These are phyloP conservation scores for Pterocarpus santalinus DNA, from an alignment of 306 rosid genomes.

Conservation along the genomic window DNA sequence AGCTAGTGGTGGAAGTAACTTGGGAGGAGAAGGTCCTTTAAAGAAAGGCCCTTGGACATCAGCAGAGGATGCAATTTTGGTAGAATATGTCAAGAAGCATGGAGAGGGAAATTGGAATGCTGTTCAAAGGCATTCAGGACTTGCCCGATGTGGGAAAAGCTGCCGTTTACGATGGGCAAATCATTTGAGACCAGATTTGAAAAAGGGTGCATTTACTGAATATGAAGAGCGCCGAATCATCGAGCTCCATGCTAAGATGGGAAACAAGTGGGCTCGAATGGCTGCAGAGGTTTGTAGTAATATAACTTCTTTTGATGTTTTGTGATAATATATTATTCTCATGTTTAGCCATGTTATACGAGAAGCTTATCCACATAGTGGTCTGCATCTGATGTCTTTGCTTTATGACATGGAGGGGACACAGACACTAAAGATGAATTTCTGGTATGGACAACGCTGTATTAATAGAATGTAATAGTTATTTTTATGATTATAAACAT, in stretches of 20 bases:
- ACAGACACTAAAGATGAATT: constrained; percentile 9
- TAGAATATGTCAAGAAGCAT: constrained; percentile 73
- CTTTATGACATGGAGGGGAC: not conserved
- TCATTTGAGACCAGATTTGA: constrained; percentile 84
- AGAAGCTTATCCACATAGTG: constrained; percentile 22
- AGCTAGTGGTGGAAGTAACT: constrained; percentile 54
- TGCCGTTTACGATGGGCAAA: constrained; percentile 92
- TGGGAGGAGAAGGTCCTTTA: constrained; percentile 51
- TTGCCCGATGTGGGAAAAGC: constrained; percentile 87
- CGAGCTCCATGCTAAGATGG: constrained; percentile 72
- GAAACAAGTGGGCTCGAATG: constrained; percentile 94
- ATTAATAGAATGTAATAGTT: not conserved
- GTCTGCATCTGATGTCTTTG: constrained; percentile 23
- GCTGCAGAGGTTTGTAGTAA: constrained; percentile 64
- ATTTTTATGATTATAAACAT: not conserved
- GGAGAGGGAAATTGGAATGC: constrained; percentile 94
- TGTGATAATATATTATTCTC: constrained; percentile 13
- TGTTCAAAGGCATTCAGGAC: constrained; percentile 78
- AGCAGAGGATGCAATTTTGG: constrained; percentile 80
- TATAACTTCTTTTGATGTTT: constrained; percentile 18
- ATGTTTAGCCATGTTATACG: constrained; percentile 24
- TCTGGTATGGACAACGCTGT: constrained; percentile 2
- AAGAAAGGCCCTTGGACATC: constrained; percentile 95
- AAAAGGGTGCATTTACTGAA: constrained; percentile 71
- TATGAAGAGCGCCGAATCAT: constrained; percentile 73